Evolutionary conservation across 176 grass and related monocot species (phyloP).

Genomic region (Cenchrus americanus): DNA sequence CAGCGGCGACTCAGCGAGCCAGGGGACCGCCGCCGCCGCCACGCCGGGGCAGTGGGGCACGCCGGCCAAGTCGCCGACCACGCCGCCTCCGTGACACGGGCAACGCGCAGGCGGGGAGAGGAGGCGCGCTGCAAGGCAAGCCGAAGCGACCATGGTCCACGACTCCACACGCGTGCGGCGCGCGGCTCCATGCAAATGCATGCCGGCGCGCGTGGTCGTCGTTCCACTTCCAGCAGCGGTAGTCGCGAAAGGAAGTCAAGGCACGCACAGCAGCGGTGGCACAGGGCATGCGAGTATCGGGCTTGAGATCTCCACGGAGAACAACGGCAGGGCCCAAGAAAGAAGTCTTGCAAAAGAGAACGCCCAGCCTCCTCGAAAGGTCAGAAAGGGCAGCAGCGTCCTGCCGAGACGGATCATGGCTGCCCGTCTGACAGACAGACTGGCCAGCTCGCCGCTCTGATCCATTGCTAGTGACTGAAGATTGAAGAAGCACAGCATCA

Average conservation of each 20-base stretch:
- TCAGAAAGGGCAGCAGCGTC: conserved; percentile 3
- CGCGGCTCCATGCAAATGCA: background rate
- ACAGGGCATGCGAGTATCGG: background rate
- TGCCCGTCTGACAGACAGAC: background rate
- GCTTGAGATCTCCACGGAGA: background rate
- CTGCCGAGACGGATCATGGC: background rate
- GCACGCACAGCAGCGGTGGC: background rate
- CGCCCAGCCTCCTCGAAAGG: background rate
- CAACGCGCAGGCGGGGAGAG: background rate
- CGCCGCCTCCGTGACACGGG: background rate
- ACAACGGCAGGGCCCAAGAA: background rate
- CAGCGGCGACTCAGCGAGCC: too few relatives aligned
- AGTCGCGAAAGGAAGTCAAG: background rate
- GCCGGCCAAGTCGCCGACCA: too few relatives aligned
- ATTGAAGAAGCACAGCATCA: too few relatives aligned
- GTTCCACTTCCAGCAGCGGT: background rate
- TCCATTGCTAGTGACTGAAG: too few relatives aligned
- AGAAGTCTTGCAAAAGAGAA: background rate
- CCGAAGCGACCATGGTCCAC: background rate
- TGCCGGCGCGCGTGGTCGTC: background rate
- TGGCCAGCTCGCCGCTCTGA: too few relatives aligned
- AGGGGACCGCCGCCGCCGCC: too few relatives aligned
- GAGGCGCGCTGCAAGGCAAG: background rate
- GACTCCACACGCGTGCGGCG: background rate
- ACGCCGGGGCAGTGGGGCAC: too few relatives aligned